A percentile compares a stretch with the other conserved stretches of the same genome.
These are phyloP conservation scores for Psidium friedrichsthalianum DNA, from an alignment of 345 rosid genomes.

Conservation along the genomic window DNA sequence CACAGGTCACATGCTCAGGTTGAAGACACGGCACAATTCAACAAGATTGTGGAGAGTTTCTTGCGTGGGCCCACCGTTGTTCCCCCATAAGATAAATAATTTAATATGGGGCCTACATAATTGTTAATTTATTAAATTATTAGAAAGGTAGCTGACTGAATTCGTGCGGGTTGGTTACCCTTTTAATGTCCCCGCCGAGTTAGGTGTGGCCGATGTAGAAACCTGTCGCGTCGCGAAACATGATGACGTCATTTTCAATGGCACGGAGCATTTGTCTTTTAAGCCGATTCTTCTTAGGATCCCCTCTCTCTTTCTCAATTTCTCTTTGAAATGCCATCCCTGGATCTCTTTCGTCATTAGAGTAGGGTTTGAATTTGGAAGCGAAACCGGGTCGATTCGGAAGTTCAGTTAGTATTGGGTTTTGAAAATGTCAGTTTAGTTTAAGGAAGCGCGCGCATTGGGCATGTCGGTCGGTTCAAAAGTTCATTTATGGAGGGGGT, in stretches of 20 bases:
- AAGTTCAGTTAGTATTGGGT: too few relatives aligned
- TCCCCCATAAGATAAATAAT: not conserved
- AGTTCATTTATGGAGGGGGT: too few relatives aligned
- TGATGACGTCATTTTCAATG: not conserved
- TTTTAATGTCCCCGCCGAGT: not conserved
- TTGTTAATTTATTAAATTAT: not conserved
- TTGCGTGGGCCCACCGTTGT: slow-evolving; percentile 3
- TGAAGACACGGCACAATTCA: slow-evolving; percentile 46
- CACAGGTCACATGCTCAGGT: slow-evolving; percentile 70
- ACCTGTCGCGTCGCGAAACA: not conserved
- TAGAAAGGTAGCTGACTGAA: not conserved
- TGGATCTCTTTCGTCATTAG: too few relatives aligned
- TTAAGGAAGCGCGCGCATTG: too few relatives aligned
- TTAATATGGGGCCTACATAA: not conserved
- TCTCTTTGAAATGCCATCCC: too few relatives aligned
- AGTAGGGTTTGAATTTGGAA: too few relatives aligned
- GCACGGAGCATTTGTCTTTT: not conserved
- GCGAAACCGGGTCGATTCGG: too few relatives aligned
- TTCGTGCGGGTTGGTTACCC: not conserved
- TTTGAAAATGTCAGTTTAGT: too few relatives aligned
- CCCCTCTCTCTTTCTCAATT: too few relatives aligned
- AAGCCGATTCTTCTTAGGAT: too few relatives aligned
- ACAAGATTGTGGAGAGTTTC: slow-evolving; percentile 41
- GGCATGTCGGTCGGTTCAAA: too few relatives aligned
- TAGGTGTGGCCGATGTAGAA: not conserved